These are phyloP conservation scores for Mollisiaceae sp. DNA, from an alignment of 2,329 filamentous ascomycete species.

Conservation along the genomic window DNA sequence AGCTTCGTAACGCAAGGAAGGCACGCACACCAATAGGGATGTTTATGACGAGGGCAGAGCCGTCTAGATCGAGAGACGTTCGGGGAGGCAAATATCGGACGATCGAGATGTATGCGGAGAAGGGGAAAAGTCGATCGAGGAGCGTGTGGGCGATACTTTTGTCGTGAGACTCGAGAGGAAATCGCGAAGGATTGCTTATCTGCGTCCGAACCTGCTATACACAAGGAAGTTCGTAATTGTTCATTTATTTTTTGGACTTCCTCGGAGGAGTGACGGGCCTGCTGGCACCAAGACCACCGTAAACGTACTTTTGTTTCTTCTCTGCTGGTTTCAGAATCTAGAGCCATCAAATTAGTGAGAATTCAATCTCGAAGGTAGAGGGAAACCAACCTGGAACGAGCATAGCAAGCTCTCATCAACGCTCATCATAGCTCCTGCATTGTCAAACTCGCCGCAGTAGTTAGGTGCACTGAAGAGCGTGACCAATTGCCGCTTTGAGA, in stretches of 20 bases:
- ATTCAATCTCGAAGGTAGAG: constrained; percentile 6
- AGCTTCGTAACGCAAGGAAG: constrained; percentile 26
- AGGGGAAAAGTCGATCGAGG: constrained; percentile 29
- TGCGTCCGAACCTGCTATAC: constrained; percentile 92
- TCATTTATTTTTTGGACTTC: constrained; percentile 69
- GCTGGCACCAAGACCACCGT: constrained; percentile 72
- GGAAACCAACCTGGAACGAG: constrained; percentile 85
- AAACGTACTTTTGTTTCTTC: constrained; percentile 99
- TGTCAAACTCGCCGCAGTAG: constrained; percentile 99
- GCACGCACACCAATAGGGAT: constrained; percentile 40
- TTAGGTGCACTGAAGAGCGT: constrained; percentile 98
- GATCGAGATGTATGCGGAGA: constrained; percentile 30
- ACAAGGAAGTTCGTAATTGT: constrained; percentile 71
- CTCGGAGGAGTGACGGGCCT: constrained; percentile 72
- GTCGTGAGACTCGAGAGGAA: constrained; percentile 37
- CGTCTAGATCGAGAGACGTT: constrained; percentile 32
- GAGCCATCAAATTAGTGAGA: constrained; percentile 30
- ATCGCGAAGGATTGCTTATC: constrained; percentile 61
- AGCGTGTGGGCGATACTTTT: constrained; percentile 36
- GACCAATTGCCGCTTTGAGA: constrained; percentile 96
- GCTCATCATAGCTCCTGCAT: constrained; percentile 99
- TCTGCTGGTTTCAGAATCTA: constrained; percentile 99
- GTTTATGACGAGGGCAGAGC: constrained; percentile 34
- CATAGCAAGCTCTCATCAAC: constrained; percentile 98
- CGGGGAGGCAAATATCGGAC: constrained; percentile 28